Evolutionary conservation across 345 rosid genomes (phyloP).

Genomic region (Dovyalis caffra): DNA sequence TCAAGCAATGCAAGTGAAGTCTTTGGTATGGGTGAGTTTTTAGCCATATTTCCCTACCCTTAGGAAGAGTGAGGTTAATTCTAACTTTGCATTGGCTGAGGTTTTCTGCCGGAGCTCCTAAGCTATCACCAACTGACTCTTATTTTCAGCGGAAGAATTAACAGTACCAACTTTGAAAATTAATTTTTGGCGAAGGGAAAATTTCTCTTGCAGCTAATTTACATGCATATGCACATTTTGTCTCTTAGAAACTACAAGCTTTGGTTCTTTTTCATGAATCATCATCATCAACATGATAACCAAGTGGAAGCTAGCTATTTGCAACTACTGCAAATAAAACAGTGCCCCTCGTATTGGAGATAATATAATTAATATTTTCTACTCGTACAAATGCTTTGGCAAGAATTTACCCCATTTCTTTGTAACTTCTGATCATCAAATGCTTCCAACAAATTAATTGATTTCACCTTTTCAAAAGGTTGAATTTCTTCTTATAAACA

Average conservation of each 20-base stretch:
- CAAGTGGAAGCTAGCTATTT: constrained; percentile 26
- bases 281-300: constrained; percentile 11
- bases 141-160: not conserved
- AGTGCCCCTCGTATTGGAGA: constrained; percentile 10
- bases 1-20: not conserved
- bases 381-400: constrained; percentile 2
- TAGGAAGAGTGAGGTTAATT: not conserved
- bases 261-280: constrained; percentile 11
- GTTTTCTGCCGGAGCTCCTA: not conserved
- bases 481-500: not conserved
- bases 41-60: not conserved
- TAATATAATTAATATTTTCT: constrained; percentile 22
- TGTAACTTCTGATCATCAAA: constrained; percentile 18
- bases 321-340: constrained; percentile 29
- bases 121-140: not conserved
- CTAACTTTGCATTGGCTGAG: not conserved
- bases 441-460: constrained; percentile 28
- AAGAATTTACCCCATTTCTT: constrained; percentile 12
- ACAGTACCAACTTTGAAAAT: not conserved
- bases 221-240: not conserved
- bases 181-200: not conserved
- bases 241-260: constrained; percentile 3
- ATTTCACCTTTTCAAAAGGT: constrained; percentile 20
- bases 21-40: not conserved
- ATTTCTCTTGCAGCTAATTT: not conserved